phyloP scores from a whole-genome alignment of 2,329 filamentous ascomycete genomes.

The Xylaria sp. region DNA sequence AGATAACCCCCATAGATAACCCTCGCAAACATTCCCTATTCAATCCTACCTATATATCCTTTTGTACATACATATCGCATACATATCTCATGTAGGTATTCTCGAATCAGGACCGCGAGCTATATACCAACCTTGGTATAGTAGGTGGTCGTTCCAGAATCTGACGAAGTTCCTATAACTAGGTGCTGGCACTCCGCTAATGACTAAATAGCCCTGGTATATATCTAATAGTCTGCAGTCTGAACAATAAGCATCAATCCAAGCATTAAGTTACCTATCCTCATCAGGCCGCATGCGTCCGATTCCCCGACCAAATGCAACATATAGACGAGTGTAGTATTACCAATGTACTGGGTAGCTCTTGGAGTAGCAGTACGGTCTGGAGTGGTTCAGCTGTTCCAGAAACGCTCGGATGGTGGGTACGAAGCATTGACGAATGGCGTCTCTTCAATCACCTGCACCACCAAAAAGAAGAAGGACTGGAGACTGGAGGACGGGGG shows the following conservation, averaged over 20 bases:
- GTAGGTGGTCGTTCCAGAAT: background rate
- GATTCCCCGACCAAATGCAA: conserved; percentile 25
- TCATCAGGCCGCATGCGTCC: conserved; percentile 25
- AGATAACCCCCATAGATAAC: background rate
- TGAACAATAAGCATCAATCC: background rate
- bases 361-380: background rate
- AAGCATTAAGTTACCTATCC: conserved; percentile 2
- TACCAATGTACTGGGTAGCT: conserved; percentile 17
- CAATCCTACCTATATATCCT: too few relatives aligned
- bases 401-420: conserved; percentile 29
- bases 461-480: conserved; percentile 6
- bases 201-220: too few relatives aligned
- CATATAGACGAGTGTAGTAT: conserved; percentile 27
- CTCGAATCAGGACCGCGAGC: background rate
- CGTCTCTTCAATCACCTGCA: conserved; percentile 23
- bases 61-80: too few relatives aligned
- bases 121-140: background rate
- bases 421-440: conserved; percentile 34
- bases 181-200: background rate
- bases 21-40: background rate
- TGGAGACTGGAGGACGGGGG: conserved; percentile 7
- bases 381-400: conserved; percentile 26
- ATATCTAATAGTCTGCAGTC: background rate
- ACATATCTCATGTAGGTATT: too few relatives aligned
- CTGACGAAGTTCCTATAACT: background rate